Conservation (phyloP, 2,329 filamentous ascomycete genomes). For the Calonectria fujianensis region DNA sequence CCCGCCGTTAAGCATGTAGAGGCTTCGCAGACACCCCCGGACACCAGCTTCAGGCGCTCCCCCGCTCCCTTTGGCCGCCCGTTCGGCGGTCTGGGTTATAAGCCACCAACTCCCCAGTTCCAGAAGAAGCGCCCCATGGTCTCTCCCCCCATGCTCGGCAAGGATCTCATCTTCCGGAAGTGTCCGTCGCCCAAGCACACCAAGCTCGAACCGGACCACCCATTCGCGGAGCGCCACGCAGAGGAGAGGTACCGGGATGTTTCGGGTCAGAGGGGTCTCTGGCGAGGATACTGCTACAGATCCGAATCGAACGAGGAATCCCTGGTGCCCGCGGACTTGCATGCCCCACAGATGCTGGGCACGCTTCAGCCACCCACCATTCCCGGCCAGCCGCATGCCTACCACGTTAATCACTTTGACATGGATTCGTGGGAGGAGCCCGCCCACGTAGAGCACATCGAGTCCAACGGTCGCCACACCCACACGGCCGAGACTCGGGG, state of each 20-base stretch:
- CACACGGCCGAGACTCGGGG: constrained; percentile 53
- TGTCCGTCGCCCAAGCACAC: constrained; percentile 90
- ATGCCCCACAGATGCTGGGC: constrained; percentile 69
- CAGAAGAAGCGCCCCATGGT: constrained; percentile 70
- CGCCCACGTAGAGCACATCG: constrained; percentile 54
- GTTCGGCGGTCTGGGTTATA: constrained; percentile 63
- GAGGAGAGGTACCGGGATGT: constrained; percentile 72
- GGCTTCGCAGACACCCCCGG: constrained; percentile 61
- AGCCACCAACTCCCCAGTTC: constrained; percentile 60
- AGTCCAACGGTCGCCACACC: constrained; percentile 46
- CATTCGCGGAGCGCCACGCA: constrained; percentile 68
- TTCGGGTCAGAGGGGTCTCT: constrained; percentile 79
- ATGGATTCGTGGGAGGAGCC: constrained; percentile 62
- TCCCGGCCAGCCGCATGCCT: constrained; percentile 61
- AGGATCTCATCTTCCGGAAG: constrained; percentile 85
- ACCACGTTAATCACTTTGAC: constrained; percentile 38
- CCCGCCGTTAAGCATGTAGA: constrained; percentile 48
- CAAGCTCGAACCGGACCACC: constrained; percentile 86
- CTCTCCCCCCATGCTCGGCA: constrained; percentile 91
- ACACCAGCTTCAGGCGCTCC: constrained; percentile 63
- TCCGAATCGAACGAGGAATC: constrained; percentile 60
- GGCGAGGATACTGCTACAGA: constrained; percentile 82
- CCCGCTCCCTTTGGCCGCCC: constrained; percentile 64
- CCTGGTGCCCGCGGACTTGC: constrained; percentile 65
- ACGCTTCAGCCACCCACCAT: constrained; percentile 68